phyloP scores from a whole-genome alignment of 805 yeast genomes.

The Teunomyces funiuensis region DNA sequence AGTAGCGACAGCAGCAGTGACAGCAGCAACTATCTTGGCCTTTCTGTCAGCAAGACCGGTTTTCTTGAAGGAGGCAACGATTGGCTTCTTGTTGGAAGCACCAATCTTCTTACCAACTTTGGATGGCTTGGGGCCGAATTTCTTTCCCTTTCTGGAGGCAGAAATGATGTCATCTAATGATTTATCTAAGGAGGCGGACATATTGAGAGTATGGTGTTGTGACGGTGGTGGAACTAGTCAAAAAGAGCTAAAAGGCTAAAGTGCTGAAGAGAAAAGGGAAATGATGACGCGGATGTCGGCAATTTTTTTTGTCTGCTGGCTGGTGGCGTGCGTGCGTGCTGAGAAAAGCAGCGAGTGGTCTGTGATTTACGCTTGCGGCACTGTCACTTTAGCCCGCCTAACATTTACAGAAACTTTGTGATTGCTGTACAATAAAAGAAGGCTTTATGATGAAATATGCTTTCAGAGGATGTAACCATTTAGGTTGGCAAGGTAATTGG shows the following conservation, averaged over 20 bases:
- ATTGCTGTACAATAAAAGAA: too few species aligned
- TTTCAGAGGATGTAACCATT: too few species aligned
- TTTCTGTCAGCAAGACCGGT: conserved; percentile 25
- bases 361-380: conserved; percentile 4
- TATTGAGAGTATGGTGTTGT: conserved; percentile 23
- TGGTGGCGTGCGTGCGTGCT: not conserved
- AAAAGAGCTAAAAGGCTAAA: too few species aligned
- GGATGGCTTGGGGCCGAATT: conserved; percentile 23
- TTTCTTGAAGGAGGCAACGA: conserved; percentile 28
- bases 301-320: not conserved
- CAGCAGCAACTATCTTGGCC: conserved; percentile 17
- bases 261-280: not conserved
- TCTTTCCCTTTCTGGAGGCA: conserved; percentile 37
- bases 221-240: conserved; percentile 3
- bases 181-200: conserved; percentile 80
- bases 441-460: too few species aligned
- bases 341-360: not conserved
- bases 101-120: conserved; percentile 41
- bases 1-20: conserved; percentile 17
- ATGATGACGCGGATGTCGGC: not conserved
- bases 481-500: too few species aligned
- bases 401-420: not conserved
- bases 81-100: conserved; percentile 22
- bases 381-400: too few species aligned
- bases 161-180: conserved; percentile 94